A percentile compares a stretch with the other conserved stretches of the same genome.
Conservation (phyloP, 371 early-diverging fungal species). For the Mucor mucedo region DNA sequence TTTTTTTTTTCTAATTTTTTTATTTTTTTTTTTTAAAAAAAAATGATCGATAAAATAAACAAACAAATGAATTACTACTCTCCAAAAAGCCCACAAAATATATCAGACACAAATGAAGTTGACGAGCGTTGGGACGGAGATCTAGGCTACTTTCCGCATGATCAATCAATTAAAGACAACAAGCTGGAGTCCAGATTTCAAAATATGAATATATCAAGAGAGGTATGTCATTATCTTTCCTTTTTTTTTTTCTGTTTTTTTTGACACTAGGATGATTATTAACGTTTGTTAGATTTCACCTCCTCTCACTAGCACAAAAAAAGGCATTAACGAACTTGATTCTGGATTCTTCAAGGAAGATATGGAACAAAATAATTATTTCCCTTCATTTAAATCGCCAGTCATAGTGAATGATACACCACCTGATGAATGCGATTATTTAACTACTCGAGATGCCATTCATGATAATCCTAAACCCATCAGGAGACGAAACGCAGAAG, state of each 20-base stretch:
- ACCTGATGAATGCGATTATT: slow-evolving; percentile 2
- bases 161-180: not conserved
- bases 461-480: not conserved
- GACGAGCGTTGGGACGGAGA: slow-evolving; percentile 12
- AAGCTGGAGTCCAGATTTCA: not conserved
- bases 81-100: slow-evolving; percentile 3
- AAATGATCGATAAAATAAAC: not conserved
- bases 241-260: not conserved
- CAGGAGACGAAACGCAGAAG: not conserved
- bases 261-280: not conserved
- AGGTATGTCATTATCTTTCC: not conserved
- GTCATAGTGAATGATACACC: not conserved
- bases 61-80: slow-evolving; percentile 2
- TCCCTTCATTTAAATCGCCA: not conserved
- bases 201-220: not conserved
- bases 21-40: not conserved
- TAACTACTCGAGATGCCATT: not conserved
- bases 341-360: slow-evolving; percentile 8
- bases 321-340: not conserved
- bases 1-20: not conserved
- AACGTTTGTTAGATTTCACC: slow-evolving; percentile 4
- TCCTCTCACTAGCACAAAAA: not conserved
- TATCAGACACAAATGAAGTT: not conserved
- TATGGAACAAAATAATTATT: not conserved
- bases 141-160: not conserved